Percentiles rank a stretch among this genome's conserved stretches.
These are phyloP conservation scores for Penicillium sp. DNA, from an alignment of 2,329 filamentous ascomycete species.

Conservation along the genomic window DNA sequence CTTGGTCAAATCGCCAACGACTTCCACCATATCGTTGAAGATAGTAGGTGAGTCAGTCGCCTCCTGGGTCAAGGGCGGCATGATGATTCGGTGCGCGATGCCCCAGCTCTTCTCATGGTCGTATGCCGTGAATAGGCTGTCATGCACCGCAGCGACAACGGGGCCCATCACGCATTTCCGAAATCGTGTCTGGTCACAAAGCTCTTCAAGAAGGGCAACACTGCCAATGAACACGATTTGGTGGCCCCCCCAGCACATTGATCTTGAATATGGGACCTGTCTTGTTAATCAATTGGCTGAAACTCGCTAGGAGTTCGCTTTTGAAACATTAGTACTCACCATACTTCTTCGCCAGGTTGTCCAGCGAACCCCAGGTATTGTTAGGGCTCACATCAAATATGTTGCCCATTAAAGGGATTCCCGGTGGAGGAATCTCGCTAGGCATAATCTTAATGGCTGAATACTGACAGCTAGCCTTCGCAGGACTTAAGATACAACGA, in stretches of 20 bases:
- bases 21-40: conserved; percentile 51
- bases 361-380: conserved; percentile 52
- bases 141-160: conserved; percentile 56
- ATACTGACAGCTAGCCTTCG: no score
- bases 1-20: conserved; percentile 50
- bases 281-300: neutral
- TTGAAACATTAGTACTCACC: conserved; percentile 30
- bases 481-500: no score
- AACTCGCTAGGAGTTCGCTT: neutral
- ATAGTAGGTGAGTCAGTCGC: conserved; percentile 33
- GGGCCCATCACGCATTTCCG: conserved; percentile 50
- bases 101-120: conserved; percentile 57
- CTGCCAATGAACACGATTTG: conserved; percentile 53
- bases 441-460: no score
- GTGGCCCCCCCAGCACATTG: conserved; percentile 44
- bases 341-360: conserved; percentile 49
- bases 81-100: conserved; percentile 55
- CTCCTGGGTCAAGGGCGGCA: conserved; percentile 46
- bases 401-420: conserved; percentile 53
- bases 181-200: conserved; percentile 66
- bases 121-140: conserved; percentile 65
- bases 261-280: conserved; percentile 61
- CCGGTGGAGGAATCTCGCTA: conserved; percentile 53
- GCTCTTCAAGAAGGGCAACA: conserved; percentile 59
- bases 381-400: conserved; percentile 50